These are phyloP conservation scores for Mycena galopus DNA, from an alignment of 768 basidiomycete genomes.

Conservation along the genomic window DNA sequence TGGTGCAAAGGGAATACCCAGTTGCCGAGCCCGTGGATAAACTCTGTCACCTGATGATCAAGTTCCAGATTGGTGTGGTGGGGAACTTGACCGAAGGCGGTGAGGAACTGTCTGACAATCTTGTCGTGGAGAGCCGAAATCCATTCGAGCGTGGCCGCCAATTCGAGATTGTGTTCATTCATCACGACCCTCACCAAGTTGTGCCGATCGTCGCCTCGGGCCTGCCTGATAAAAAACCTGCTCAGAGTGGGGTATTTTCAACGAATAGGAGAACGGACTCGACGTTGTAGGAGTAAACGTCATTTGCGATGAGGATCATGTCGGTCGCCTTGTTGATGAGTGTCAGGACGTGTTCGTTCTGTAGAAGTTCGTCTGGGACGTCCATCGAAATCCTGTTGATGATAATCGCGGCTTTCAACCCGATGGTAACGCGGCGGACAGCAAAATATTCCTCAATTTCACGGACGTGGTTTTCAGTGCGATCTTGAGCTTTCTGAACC, in stretches of 20 bases:
- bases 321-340: no score
- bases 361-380: not conserved
- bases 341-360: not conserved
- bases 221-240: not conserved
- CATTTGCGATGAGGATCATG: not conserved
- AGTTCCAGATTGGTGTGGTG: no score
- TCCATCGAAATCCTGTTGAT: not conserved
- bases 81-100: no score
- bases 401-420: slow-evolving; percentile 44
- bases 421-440: slow-evolving; percentile 48
- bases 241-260: not conserved
- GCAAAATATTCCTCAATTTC: slow-evolving; percentile 47
- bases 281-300: not conserved
- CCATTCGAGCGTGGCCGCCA: no score
- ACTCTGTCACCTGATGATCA: no score
- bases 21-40: no score
- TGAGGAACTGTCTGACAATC: no score
- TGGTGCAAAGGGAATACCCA: no score
- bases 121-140: no score
- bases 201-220: not conserved
- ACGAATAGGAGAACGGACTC: slow-evolving; percentile 14
- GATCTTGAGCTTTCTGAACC: slow-evolving; percentile 48
- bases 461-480: slow-evolving; percentile 37
- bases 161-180: no score
- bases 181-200: no score